These are phyloP conservation scores for Euphorbia lathyris DNA, from an alignment of 345 rosid genomes.

Conservation along the genomic window DNA sequence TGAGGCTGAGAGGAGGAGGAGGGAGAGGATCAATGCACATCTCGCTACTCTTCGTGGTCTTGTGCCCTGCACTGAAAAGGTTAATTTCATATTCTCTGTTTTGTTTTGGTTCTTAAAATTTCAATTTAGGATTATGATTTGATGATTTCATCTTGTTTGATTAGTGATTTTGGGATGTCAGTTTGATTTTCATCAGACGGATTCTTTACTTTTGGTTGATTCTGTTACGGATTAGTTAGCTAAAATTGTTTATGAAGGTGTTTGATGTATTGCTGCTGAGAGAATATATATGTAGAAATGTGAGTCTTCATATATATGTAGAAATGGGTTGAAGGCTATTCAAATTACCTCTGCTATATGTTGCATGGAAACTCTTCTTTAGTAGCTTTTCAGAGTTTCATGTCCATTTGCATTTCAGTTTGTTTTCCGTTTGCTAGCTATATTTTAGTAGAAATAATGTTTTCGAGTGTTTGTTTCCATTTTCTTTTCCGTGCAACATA, in stretches of 20 bases:
- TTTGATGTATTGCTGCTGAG: neutral
- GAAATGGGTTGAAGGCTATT: too few species aligned
- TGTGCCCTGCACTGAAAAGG: slow-evolving; percentile 46
- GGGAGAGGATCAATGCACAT: slow-evolving; percentile 52
- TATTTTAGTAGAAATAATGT: too few species aligned
- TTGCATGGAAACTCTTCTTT: too few species aligned
- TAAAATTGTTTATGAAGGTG: neutral
- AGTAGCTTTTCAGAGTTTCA: too few species aligned
- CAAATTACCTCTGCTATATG: too few species aligned
- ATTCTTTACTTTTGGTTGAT: neutral
- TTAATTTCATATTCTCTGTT: neutral
- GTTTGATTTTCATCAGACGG: too few species aligned
- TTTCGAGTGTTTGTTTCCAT: too few species aligned
- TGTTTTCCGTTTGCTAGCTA: too few species aligned
- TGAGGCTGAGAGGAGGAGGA: slow-evolving; percentile 54
- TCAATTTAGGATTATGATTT: neutral
- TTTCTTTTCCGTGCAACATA: too few species aligned
- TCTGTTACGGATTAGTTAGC: neutral
- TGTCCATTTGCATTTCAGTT: too few species aligned
- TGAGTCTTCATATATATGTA: too few species aligned
- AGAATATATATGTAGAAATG: neutral
- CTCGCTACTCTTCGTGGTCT: slow-evolving; percentile 47
- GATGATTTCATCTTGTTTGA: neutral
- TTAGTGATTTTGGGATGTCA: neutral
- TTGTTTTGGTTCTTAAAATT: neutral